phyloP scores from a whole-genome alignment of 257 asterid genomes.

The Prunella vulgaris region DNA sequence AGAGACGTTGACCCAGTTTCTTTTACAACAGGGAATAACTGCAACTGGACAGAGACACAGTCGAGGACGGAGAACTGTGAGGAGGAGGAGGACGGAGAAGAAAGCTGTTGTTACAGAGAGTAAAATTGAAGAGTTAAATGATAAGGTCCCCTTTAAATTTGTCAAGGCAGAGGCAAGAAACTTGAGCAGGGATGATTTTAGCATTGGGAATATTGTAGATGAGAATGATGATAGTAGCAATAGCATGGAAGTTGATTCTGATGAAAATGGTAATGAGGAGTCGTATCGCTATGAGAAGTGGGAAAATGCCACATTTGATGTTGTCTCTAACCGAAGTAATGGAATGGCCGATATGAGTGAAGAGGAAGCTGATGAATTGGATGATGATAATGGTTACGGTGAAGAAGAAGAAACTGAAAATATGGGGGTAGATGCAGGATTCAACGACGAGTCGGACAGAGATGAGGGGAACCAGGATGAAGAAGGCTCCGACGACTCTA shows the following conservation, averaged over 20 bases:
- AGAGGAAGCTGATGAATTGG: conserved; percentile 46
- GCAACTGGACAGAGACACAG: conserved; percentile 62
- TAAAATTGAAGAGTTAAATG: conserved; percentile 27
- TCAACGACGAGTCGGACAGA: conserved; percentile 36
- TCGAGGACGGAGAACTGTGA: conserved; percentile 71
- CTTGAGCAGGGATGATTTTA: conserved; percentile 20
- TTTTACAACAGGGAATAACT: conserved; percentile 51
- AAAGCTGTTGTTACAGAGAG: conserved; percentile 36
- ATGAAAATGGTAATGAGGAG: conserved; percentile 35
- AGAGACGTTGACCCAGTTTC: conserved; percentile 50
- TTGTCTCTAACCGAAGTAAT: conserved; percentile 28
- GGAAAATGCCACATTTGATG: conserved; percentile 32
- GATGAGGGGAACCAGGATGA: conserved; percentile 29
- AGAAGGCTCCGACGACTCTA: conserved; percentile 52
- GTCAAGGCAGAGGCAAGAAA: conserved; percentile 31
- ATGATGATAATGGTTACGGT: conserved; percentile 25
- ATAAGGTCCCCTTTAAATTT: conserved; percentile 24
- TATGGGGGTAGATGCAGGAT: conserved; percentile 22
- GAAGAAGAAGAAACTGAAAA: conserved; percentile 26
- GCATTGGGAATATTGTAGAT: conserved; percentile 24
- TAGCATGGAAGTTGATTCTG: conserved; percentile 56
- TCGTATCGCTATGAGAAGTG: conserved; percentile 34
- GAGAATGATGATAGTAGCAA: conserved; percentile 42
- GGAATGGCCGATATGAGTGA: conserved; percentile 58
- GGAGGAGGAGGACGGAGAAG: conserved; percentile 63